Base-by-base conservation (phyloP, 495 filamentous ascomycete genomes). In the Neurospora sublineolata region DNA sequence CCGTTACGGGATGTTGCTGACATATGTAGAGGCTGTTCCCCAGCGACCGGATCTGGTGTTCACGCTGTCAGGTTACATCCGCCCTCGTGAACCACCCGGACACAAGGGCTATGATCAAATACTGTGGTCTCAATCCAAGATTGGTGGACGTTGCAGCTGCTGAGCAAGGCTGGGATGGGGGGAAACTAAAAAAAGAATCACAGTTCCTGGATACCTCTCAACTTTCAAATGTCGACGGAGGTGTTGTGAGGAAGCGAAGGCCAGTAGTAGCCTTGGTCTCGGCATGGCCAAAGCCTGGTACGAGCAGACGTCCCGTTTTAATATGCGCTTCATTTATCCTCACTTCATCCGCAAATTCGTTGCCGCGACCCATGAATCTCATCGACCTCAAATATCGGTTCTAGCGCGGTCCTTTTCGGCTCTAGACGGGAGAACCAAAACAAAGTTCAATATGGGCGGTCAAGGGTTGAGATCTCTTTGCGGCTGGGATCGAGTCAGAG, bases 311-410 rank as follows among this genome's bases (percentile, higher is more conserved):
- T 77, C 75, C 80, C 78, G 70, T 72, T 72, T 81, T 81, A 84
- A 84, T 84, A 79, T 80, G 73, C 77, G 76, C 73, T 77, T 83
- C 80, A 84, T 84, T 83, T 84, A 84, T 83, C 79, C 78, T 77
- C 76, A 81, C 81, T 84, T 84, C 82, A 84, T 75, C 82, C 83
- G 83, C 76, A 84, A 82, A 83, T 84, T 84, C 76, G 70, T 72
- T 44, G 71, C 73, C 72, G 73, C 68, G 73, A 77, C 76, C 73
- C 68, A 68, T 68, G 67, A 40, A 72, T 60, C 41, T 71, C 72
- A 70, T 58, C 68, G 64, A 70, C 73, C 70, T 71, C 23, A 64
- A 14, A 64, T 18, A 64, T 64, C 27, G 52, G 52, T 33, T 64
- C 27, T 33, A 64, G 52, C 27, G 27, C 52, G 52, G 27, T 33